Conservation (phyloP, 2,329 filamentous ascomycete species). For the Byssoonygena ceratinophila region DNA sequence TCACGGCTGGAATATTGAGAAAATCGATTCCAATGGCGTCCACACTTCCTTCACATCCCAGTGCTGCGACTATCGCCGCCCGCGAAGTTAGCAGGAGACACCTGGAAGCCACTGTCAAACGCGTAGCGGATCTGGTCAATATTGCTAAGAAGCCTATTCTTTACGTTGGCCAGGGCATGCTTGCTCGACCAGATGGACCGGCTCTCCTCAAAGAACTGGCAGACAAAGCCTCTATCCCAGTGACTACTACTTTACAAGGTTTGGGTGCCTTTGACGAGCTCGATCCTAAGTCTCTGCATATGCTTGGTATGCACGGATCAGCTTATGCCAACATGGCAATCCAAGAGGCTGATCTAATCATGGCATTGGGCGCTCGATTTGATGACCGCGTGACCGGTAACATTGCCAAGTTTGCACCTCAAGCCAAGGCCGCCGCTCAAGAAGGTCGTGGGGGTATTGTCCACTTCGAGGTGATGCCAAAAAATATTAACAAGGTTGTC, state of each 20-base stretch:
- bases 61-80: slow-evolving; percentile 72
- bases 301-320: slow-evolving; percentile 97
- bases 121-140: slow-evolving; percentile 75
- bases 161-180: slow-evolving; percentile 84
- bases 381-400: slow-evolving; percentile 86
- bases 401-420: slow-evolving; percentile 77
- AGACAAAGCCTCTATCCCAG: slow-evolving; percentile 82
- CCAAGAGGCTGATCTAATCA: slow-evolving; percentile 91
- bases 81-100: slow-evolving; percentile 62
- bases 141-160: slow-evolving; percentile 87
- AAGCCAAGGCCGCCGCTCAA: slow-evolving; percentile 69
- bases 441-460: slow-evolving; percentile 88
- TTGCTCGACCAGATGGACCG: slow-evolving; percentile 68
- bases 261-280: slow-evolving; percentile 87
- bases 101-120: slow-evolving; percentile 60
- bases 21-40: slow-evolving; percentile 72
- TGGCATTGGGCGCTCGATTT: slow-evolving; percentile 86
- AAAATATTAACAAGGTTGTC: slow-evolving; percentile 99
- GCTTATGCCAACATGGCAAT: slow-evolving; percentile 98
- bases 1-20: slow-evolving; percentile 74
- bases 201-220: slow-evolving; percentile 72
- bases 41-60: slow-evolving; percentile 66
- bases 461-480: slow-evolving; percentile 97
- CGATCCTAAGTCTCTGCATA: slow-evolving; percentile 87
- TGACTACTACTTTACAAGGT: slow-evolving; percentile 90